Percentiles rank a stretch among this genome's conserved stretches.
Conservation (phyloP, 495 filamentous ascomycete genomes). For the Penicillium dipodomyicola region DNA sequence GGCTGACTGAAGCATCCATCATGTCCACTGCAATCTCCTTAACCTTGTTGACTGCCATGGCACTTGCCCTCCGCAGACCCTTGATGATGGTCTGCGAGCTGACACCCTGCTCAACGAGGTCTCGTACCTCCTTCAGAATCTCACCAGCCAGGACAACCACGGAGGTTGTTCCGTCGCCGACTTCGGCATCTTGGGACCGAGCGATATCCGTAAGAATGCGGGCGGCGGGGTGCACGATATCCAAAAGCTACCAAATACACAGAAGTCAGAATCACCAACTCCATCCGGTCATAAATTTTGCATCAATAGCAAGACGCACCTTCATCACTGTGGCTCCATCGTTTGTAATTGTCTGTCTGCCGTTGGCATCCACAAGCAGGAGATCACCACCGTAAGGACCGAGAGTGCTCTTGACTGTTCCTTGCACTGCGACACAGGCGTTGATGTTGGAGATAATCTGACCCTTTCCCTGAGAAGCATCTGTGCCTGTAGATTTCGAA, state of each 20-base stretch:
- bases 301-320: slow-evolving; percentile 48
- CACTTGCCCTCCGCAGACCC: slow-evolving; percentile 81
- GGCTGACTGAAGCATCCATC: slow-evolving; percentile 46
- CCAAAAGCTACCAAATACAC: slow-evolving; percentile 65
- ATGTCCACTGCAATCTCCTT: slow-evolving; percentile 95
- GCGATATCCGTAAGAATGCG: slow-evolving; percentile 98
- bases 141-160: slow-evolving; percentile 95
- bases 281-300: neutral
- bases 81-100: slow-evolving; percentile 98
- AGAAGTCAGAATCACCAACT: slow-evolving; percentile 19
- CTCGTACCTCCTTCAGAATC: slow-evolving; percentile 92
- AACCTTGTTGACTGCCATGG: slow-evolving; percentile 97
- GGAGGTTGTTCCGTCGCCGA: slow-evolving; percentile 95
- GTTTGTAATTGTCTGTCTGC: slow-evolving; percentile 95
- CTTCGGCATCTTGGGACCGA: slow-evolving; percentile 97
- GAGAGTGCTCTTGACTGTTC: slow-evolving; percentile 89
- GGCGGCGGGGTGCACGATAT: slow-evolving; percentile 97
- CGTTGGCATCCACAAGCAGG: slow-evolving; percentile 92
- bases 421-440: slow-evolving; percentile 95
- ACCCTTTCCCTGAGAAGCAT: slow-evolving; percentile 93
- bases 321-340: slow-evolving; percentile 99
- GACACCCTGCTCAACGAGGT: slow-evolving; percentile 93
- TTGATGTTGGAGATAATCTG: slow-evolving; percentile 99
- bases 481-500: slow-evolving; percentile 66
- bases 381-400: slow-evolving; percentile 98